phyloP scores from a whole-genome alignment of 2,329 filamentous ascomycete species.

The Corinectria fuckeliana region DNA sequence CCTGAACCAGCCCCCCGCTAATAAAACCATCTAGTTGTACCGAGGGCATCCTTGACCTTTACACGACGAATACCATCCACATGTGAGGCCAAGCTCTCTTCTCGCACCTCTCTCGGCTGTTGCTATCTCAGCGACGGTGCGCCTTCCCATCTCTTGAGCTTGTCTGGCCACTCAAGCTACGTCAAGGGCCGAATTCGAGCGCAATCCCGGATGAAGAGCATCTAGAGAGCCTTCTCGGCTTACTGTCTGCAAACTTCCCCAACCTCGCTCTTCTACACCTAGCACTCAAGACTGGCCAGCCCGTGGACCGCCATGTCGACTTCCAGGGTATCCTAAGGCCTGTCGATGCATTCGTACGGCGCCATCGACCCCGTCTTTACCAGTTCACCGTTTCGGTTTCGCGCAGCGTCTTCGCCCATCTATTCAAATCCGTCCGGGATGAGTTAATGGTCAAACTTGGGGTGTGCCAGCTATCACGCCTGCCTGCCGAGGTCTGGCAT shows the following conservation, averaged over 20 bases:
- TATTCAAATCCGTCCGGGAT: too few species aligned
- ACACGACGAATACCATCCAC: conserved; percentile 3
- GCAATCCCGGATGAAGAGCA: background rate
- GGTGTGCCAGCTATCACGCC: too few species aligned
- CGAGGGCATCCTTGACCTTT: background rate
- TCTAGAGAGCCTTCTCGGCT: background rate
- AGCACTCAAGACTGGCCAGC: background rate
- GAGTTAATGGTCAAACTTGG: too few species aligned
- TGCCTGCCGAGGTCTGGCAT: too few species aligned
- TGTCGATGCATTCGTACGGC: background rate
- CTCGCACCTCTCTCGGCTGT: fast-evolving
- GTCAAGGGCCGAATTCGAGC: background rate
- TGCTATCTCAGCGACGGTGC: background rate
- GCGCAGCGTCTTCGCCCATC: too few species aligned
- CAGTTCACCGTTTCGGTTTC: too few species aligned
- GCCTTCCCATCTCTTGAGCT: conserved; percentile 1
- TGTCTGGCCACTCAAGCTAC: background rate
- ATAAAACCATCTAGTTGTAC: background rate
- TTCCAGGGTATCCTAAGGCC: background rate
- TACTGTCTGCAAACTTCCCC: background rate
- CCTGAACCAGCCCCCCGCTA: background rate
- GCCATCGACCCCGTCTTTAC: too few species aligned
- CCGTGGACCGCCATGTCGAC: background rate
- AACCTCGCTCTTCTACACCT: background rate
- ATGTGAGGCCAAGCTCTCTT: conserved; percentile 5